These are phyloP conservation scores for Blastobotrys robertii DNA, from an alignment of 805 yeast genomes.

Conservation along the genomic window DNA sequence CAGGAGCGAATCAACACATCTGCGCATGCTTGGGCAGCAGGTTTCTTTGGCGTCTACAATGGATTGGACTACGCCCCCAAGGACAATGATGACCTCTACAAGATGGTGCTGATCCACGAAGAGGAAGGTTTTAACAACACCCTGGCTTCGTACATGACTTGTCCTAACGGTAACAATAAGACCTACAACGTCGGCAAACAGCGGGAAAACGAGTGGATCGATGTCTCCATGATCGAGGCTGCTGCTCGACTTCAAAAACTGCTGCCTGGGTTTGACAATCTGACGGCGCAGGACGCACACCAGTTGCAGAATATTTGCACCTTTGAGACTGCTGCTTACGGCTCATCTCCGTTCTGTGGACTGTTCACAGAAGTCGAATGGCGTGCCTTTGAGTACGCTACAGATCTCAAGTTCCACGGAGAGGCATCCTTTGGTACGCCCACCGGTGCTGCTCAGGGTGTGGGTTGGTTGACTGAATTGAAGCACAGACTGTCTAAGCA, in stretches of 20 bases:
- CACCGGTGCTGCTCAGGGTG: constrained; percentile 48
- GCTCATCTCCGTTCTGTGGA: constrained; percentile 56
- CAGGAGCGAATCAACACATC: constrained; percentile 32
- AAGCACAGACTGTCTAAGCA: constrained; percentile 37
- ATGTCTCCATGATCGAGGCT: constrained; percentile 40
- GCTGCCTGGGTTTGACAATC: constrained; percentile 33
- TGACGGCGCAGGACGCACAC: constrained; percentile 44
- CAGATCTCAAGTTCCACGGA: constrained; percentile 52
- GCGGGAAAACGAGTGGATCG: constrained; percentile 25
- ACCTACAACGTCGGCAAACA: constrained; percentile 19
- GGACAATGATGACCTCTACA: constrained; percentile 24
- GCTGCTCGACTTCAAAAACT: constrained; percentile 45
- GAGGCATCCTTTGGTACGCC: constrained; percentile 55
- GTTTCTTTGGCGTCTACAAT: constrained; percentile 32
- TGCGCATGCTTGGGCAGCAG: constrained; percentile 36
- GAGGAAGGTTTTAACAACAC: constrained; percentile 27
- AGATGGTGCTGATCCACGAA: constrained; percentile 27
- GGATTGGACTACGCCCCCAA: constrained; percentile 23
- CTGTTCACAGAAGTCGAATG: constrained; percentile 62
- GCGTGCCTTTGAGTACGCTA: constrained; percentile 49
- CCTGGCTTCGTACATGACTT: constrained; percentile 29
- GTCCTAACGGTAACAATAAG: constrained; percentile 26
- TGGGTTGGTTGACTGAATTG: constrained; percentile 40
- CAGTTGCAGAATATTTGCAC: constrained; percentile 57
- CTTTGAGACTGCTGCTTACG: constrained; percentile 62